Evolutionary conservation across 2,329 filamentous ascomycete species (phyloP), one percentile per base, ranked within the genome.

Genomic region (Cordyceps sp.): DNA sequence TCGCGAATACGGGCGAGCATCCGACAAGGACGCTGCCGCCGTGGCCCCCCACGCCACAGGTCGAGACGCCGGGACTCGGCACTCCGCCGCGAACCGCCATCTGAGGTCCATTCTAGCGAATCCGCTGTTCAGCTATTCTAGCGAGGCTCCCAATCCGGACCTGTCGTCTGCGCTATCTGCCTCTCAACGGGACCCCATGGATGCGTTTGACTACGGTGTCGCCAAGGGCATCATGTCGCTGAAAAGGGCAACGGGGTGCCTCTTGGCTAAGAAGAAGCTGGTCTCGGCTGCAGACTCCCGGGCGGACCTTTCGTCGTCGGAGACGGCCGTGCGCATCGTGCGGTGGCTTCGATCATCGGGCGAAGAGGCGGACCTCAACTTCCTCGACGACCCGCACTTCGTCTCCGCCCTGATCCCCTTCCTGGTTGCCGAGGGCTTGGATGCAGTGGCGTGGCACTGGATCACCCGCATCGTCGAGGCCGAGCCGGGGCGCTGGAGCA

Each of bases 51-150:
- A 7, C 13, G 2, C 5, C 10, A 12, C 10, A 15, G 43, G 45
- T 19, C 20, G 37, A 10, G 36, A 31, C 17, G 32, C 38, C 15
- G 41, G 39, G 21, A 28, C 37, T 52, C 39, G 66, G 61, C 42
- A 48, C 30, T 54, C 55, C 10, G 52, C 54, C 19, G 46, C 53
- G 5, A 52, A 43, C 37, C 57, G 54, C 13, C 69, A 73, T 47
- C 46, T 73, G n/a, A 61, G 59, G 35, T 58, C 65, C 22, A 67
- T 74, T 33, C 61, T 74, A 12, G 58, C 61, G 31, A 73, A 72
- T 36, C 69, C 69, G 1, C 52, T 73, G 14, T 72, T 74, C 49
- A 52, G 49, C 39, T 52, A 53, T 33, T 42, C 47, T 19, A 45
- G 47, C 17, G 39, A 46, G 17, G 30, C 40, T 5, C 10, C 31